Evolutionary conservation across 495 filamentous ascomycete genomes (phyloP).

Genomic region (Podospora bellae-mahoneyi): DNA sequence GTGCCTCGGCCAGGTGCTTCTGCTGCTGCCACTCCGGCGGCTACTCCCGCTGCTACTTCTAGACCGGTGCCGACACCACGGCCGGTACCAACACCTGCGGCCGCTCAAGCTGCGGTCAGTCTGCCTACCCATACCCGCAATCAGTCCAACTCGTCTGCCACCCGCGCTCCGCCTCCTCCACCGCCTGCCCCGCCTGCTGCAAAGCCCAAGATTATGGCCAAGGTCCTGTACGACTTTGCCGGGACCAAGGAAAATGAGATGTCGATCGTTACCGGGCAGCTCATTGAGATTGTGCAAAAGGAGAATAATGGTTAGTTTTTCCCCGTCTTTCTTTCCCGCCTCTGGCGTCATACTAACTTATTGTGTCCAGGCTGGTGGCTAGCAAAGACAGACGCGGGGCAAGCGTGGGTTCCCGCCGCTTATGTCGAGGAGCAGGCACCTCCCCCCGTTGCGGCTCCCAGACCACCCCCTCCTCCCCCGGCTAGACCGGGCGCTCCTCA

Average conservation of each 20-base stretch:
- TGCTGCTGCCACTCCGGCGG: slow-evolving; percentile 17
- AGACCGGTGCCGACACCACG: slow-evolving; percentile 47
- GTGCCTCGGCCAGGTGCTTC: slow-evolving; percentile 40
- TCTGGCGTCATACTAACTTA: slow-evolving; percentile 15
- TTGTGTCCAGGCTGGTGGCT: slow-evolving; percentile 81
- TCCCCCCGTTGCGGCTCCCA: slow-evolving; percentile 47
- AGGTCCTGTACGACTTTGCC: slow-evolving; percentile 84
- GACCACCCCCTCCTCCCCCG: slow-evolving; percentile 50
- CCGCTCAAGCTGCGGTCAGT: slow-evolving; percentile 26
- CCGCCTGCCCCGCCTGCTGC: slow-evolving; percentile 69
- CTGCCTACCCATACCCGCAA: slow-evolving; percentile 46
- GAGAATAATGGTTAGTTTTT: slow-evolving; percentile 77
- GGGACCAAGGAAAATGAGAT: slow-evolving; percentile 78
- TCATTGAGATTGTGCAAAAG: slow-evolving; percentile 82
- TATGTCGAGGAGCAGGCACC: slow-evolving; percentile 80
- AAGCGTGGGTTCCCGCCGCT: slow-evolving; percentile 91
- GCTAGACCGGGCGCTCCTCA: slow-evolving; percentile 73
- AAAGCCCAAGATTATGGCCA: slow-evolving; percentile 69
- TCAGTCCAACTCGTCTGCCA: slow-evolving; percentile 47
- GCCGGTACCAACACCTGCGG: slow-evolving; percentile 42
- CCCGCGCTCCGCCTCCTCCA: slow-evolving; percentile 57
- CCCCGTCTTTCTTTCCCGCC: background rate
- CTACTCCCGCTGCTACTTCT: slow-evolving; percentile 36
- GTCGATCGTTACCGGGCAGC: slow-evolving; percentile 67
- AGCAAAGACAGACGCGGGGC: slow-evolving; percentile 64